phyloP scores from a whole-genome alignment of 2,329 filamentous ascomycete genomes.

The Gaeumannomyces tritici region DNA sequence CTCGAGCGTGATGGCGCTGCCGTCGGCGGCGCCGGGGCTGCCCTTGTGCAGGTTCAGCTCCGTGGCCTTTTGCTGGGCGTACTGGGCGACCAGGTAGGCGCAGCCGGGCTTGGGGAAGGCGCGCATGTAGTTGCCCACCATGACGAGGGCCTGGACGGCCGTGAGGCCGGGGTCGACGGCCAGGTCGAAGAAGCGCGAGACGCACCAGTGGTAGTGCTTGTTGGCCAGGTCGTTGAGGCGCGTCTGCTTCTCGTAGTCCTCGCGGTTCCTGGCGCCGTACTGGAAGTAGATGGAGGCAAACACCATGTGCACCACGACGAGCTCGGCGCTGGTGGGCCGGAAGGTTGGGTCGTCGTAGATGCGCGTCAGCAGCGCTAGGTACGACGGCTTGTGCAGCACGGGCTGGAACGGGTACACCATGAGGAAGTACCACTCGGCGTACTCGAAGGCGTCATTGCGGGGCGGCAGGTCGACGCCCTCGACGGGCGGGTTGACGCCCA shows the following conservation, averaged over 20 bases:
- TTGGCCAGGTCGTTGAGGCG: conserved; percentile 58
- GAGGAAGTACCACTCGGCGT: conserved; percentile 67
- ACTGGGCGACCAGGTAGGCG: conserved; percentile 57
- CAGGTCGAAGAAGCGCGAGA: conserved; percentile 60
- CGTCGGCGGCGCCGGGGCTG: conserved; percentile 46
- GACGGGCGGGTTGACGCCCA: conserved; percentile 49
- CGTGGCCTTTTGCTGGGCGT: conserved; percentile 58
- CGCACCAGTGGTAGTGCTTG: conserved; percentile 67
- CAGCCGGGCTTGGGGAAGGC: conserved; percentile 72
- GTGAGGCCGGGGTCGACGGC: conserved; percentile 50
- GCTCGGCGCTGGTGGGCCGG: conserved; percentile 52
- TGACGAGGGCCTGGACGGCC: conserved; percentile 62
- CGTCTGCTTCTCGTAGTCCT: conserved; percentile 41
- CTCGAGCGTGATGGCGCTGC: conserved; percentile 42
- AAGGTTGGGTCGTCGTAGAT: conserved; percentile 63
- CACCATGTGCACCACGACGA: conserved; percentile 67
- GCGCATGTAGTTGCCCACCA: conserved; percentile 64
- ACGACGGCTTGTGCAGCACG: conserved; percentile 66
- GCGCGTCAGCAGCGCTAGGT: conserved; percentile 55
- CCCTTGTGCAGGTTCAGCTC: conserved; percentile 59
- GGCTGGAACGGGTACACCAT: conserved; percentile 65
- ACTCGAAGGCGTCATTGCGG: conserved; percentile 55
- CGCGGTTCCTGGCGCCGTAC: conserved; percentile 59
- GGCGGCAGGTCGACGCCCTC: conserved; percentile 51
- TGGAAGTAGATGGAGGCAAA: conserved; percentile 72